Evolutionary conservation across 2,329 filamentous ascomycete species (phyloP).

Genomic region (Xylariaceae sp.): DNA sequence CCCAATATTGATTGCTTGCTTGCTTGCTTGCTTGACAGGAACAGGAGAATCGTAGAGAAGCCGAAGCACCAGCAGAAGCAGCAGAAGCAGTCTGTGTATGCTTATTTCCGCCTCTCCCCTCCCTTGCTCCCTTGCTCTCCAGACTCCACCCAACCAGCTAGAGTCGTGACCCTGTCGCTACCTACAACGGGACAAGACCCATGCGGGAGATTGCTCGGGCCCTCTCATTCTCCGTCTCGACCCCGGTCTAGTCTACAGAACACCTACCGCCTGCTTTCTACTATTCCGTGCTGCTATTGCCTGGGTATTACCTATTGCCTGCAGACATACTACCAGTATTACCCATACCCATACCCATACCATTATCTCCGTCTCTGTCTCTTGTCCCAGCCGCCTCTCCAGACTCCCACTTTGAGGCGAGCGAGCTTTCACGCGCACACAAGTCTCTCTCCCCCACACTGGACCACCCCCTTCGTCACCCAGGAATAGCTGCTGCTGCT

Average conservation of each 20-base stretch:
- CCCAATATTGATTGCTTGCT: no score
- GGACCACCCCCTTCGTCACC: constrained; percentile 1
- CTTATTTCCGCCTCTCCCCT: constrained; percentile 5
- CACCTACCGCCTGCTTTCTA: background rate
- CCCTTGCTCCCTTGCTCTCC: constrained; percentile 12
- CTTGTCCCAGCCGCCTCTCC: background rate
- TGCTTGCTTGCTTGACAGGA: no score
- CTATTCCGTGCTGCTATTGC: no score
- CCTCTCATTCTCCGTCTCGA: background rate
- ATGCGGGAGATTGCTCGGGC: constrained; percentile 17
- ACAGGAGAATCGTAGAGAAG: no score
- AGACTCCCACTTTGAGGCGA: background rate
- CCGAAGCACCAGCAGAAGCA: no score
- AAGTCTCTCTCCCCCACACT: constrained; percentile 13
- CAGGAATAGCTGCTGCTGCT: background rate
- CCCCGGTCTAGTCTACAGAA: background rate
- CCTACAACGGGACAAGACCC: constrained; percentile 1
- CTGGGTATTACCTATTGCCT: no score
- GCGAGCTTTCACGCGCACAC: background rate
- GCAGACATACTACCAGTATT: no score
- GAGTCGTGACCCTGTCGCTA: constrained; percentile 14
- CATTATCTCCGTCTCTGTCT: no score
- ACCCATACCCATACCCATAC: no score
- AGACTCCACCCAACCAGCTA: constrained; percentile 12
- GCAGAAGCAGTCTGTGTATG: background rate